These are phyloP conservation scores for Bocquillonia castaneifolia DNA, from an alignment of 441 rosid species.

Conservation along the genomic window DNA sequence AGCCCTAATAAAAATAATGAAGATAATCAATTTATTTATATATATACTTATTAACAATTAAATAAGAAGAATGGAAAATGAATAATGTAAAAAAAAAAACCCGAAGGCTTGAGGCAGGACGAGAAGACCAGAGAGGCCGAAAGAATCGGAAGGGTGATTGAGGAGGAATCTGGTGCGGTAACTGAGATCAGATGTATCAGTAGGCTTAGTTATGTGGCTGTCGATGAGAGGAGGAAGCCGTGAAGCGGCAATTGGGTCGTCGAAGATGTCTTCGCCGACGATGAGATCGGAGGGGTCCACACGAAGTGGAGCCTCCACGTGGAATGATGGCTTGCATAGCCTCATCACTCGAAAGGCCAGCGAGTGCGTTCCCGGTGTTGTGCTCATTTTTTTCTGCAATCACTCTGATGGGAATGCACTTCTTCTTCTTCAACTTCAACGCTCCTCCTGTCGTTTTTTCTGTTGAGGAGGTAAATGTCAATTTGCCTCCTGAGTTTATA, in stretches of 20 bases:
- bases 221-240: slow-evolving; percentile 47
- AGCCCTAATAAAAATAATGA: slow-evolving; percentile 40
- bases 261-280: slow-evolving; percentile 82
- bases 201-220: slow-evolving; percentile 29
- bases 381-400: slow-evolving; percentile 55
- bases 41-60: too few species aligned
- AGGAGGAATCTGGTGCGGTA: slow-evolving; percentile 70
- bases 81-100: slow-evolving; percentile 16
- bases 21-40: too few species aligned
- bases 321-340: slow-evolving; percentile 81
- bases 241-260: slow-evolving; percentile 66
- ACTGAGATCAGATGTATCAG: slow-evolving; percentile 57
- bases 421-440: too few species aligned
- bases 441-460: too few species aligned
- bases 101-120: slow-evolving; percentile 96
- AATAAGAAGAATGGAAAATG: neutral
- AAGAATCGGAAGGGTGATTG: slow-evolving; percentile 61
- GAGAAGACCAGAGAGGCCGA: slow-evolving; percentile 89
- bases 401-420: too few species aligned
- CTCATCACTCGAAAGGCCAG: slow-evolving; percentile 96
- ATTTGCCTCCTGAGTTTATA: too few species aligned
- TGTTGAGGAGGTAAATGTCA: too few species aligned
- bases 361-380: slow-evolving; percentile 75
- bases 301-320: slow-evolving; percentile 76
- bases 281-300: slow-evolving; percentile 81